Evolutionary conservation across 23 red algal species (phyloP), one percentile per base, ranked within the genome.

Genomic region (Porphyridium purpureum): DNA sequence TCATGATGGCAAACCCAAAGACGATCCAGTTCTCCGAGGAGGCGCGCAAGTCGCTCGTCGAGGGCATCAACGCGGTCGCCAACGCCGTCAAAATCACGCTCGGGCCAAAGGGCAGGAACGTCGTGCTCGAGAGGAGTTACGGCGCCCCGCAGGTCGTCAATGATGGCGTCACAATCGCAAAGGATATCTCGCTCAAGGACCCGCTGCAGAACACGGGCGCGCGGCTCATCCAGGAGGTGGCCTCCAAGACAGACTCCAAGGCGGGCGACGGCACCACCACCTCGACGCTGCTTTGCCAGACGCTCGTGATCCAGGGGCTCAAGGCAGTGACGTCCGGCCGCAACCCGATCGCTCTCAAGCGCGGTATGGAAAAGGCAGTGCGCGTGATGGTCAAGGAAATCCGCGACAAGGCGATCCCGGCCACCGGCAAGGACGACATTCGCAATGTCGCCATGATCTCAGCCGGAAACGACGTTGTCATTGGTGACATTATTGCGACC

Each of bases 71-170:
- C 67, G 90, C 90, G 0, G 90, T 98, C 26, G 90, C 90, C 31
- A 75, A 98, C 53, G 90, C 90, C n/a, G 90, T 98, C 38, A 73
- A 75, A 57, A 83, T 98, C 31, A 98, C 90, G n/a, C 59, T 98
- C 23, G 90, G 90, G 20, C 90, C 90, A 2, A 73, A 71, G 24
- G 90, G 90, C 3, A 78, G 90, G 25, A 98, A 98, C 50, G 90
- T 98, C 50, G 90, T 98, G 8, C 71, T 98, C 22, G 80, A 83
- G 34, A 60, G 81, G 23, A 76, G 50, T 30, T 98, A 72, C 35
- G 74, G 79, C 1, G 74, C 80, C 6, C 90, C 90, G 11, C 61
- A 86, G 31, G 72, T 74, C 51, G 78, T 98, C 64, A 98, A 98
- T 47, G 90, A 98, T 46, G 90, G 90, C 29, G 90, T 98, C 34